Evolutionary conservation across 441 rosid genomes (phyloP).

Genomic region (Geranium incanum): DNA sequence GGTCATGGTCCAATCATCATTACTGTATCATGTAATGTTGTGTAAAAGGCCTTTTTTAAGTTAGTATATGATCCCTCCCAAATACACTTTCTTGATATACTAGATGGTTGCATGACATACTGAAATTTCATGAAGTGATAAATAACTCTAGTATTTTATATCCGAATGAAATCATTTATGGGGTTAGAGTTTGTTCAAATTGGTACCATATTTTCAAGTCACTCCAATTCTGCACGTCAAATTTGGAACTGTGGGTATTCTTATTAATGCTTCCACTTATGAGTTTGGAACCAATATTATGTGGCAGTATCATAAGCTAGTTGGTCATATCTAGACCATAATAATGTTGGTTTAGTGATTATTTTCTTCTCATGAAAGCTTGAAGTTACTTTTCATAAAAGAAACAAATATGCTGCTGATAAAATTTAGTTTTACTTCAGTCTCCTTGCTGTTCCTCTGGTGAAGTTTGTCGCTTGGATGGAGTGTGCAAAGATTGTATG

Average conservation of each 20-base stretch:
- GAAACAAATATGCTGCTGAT: conserved; percentile 13
- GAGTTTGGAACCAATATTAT: background rate
- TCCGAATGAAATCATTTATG: background rate
- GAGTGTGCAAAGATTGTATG: conserved; percentile 91
- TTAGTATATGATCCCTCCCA: background rate
- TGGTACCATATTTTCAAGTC: background rate
- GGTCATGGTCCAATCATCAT: conserved; percentile 36
- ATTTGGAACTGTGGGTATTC: background rate
- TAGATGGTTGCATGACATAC: background rate
- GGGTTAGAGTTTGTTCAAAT: background rate
- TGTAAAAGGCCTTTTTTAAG: background rate
- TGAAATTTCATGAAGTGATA: background rate
- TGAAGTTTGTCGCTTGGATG: conserved; percentile 55
- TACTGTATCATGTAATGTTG: conserved; percentile 10
- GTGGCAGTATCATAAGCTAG: conserved; percentile 8
- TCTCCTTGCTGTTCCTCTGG: conserved; percentile 78
- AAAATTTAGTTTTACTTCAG: conserved; percentile 35
- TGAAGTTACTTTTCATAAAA: background rate
- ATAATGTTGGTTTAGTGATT: background rate
- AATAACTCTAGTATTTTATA: background rate
- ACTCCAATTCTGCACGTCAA: background rate
- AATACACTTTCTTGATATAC: background rate
- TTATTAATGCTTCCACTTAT: background rate
- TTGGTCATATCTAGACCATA: background rate
- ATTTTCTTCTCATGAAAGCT: conserved; percentile 12